Evolutionary conservation across 495 filamentous ascomycete genomes (phyloP), one percentile per base, ranked within the genome.

Genomic region (Podospora comata): DNA sequence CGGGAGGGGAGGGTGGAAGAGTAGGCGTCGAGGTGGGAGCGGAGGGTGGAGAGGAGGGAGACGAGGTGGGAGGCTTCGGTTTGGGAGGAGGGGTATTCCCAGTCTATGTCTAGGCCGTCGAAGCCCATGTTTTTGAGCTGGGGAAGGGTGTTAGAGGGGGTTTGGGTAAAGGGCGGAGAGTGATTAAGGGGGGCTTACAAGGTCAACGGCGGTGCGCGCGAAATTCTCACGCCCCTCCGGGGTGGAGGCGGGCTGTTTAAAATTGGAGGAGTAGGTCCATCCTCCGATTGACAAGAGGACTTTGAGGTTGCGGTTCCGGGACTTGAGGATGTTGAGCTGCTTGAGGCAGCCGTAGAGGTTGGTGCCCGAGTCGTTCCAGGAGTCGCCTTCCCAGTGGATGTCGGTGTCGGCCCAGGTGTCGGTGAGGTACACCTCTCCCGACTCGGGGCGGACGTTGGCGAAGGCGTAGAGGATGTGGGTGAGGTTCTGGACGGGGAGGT

Each of bases 261-360:
- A 97, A 79, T 97, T 96, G 74, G 86, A 78, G 63, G 91, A 92
- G 77, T 97, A 98, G 0, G 94, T 97, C 95, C 96, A 98, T 32
- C 95, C 95, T 68, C 95, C 95, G 70, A 99, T 95, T 60, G 92
- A 96, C 15, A 99, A 87, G 11, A 98, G 84, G 5, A 96, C 85
- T 79, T 98, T 97, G 59, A 99, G 81, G 75, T 96, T 89, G 65
- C 95, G 88, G 79, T 98, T 89, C 67, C 86, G 82, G 74, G 90
- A 90, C 85, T 99, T 99, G 48, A 94, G 87, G 28, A 99, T 83
- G 79, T 90, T 92, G 23, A 99, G 87, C 81, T 98, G 95, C 84
- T 98, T 99, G 56, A 94, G 79, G 78, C 92, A 97, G 64, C 93
- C 93, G 80, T 96, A 96, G 65, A 95, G 83, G 78, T 96, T 95